Base-by-base conservation (phyloP, 768 basidiomycete species). In the Hericium coralloides region DNA sequence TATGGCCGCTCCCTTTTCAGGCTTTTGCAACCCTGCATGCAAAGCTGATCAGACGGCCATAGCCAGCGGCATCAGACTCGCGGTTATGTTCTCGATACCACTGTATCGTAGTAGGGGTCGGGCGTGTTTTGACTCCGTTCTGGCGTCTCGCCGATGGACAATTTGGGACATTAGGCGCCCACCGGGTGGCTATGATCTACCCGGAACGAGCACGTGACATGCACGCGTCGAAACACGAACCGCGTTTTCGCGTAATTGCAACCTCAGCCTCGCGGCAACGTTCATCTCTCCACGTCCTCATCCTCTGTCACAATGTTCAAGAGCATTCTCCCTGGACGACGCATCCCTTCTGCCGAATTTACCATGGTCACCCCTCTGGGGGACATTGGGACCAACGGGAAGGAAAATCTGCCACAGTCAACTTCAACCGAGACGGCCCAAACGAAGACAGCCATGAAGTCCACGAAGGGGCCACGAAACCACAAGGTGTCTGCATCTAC, bases 281-380 rank as follows among this genome's bases (percentile, higher is more conserved):
- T 37, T n/a, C 22, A 31, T 52, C 12, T 22, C 50, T 22, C 15
- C 22, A 23, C 26, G 18, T 12, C 49, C 49, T 22, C 49, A 50
- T 50, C 49, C 49, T 36, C 37, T 52, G 14, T 31, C 37, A 69
- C 68, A 65, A 92, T 92, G 89, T 91, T 92, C 76, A 90, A 89
- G 72, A 79, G 81, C 64, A 89, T 92, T 55, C 73, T 91, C 38
- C 84, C 86, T 1, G 78, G 83, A 10, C 83, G 85, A 70, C 78
- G 89, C 65, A 66, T 83, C 53, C 73, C 83, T 23, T 81, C 83
- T 23, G 70, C 80, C 2, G 88, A 90, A 38, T 90, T 90, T 59
- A 85, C 84, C 3, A 87, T 90, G 74, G 67, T 90, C 50, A 88
- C 84, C 0, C 66, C 74, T 4, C 60, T 64, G 31, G 72, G 68